phyloP scores from a whole-genome alignment of 805 yeast genomes.

The Lachancea waltii region DNA sequence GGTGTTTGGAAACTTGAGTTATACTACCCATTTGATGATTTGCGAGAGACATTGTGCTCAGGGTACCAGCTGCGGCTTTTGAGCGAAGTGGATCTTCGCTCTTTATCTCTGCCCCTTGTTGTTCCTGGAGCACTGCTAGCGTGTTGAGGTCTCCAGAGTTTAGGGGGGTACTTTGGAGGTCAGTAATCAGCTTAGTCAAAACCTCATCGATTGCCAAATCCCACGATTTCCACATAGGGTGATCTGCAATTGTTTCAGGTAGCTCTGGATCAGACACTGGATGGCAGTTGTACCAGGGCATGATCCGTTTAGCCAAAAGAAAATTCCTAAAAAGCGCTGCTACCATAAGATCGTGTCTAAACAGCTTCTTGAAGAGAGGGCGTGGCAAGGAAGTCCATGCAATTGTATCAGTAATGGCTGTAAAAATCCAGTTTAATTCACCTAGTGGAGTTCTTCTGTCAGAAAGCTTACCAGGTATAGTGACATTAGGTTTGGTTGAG shows the following conservation, averaged over 20 bases:
- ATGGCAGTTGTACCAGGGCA: conserved; percentile 90
- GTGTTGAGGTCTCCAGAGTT: conserved; percentile 23
- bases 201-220: conserved; percentile 95
- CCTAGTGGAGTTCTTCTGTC: conserved; percentile 95
- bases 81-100: conserved; percentile 24
- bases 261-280: conserved; percentile 91
- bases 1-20: conserved; percentile 6
- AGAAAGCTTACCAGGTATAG: conserved; percentile 83
- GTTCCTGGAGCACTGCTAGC: conserved; percentile 24
- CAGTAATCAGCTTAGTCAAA: conserved; percentile 57
- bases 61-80: conserved; percentile 29
- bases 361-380: conserved; percentile 79
- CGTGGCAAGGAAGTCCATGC: conserved; percentile 93
- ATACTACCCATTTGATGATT: conserved; percentile 14
- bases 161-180: conserved; percentile 32
- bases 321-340: conserved; percentile 94
- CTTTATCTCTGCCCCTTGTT: conserved; percentile 15
- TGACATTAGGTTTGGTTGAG: conserved; percentile 36
- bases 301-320: conserved; percentile 81
- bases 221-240: conserved; percentile 98
- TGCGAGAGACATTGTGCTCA: conserved; percentile 34
- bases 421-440: conserved; percentile 94
- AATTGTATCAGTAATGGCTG: conserved; percentile 95
- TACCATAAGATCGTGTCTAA: conserved; percentile 93
- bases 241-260: conserved; percentile 73